Evolutionary conservation across 164 flowering plant species (phyloP).

Genomic region (Akebia trifoliata): DNA sequence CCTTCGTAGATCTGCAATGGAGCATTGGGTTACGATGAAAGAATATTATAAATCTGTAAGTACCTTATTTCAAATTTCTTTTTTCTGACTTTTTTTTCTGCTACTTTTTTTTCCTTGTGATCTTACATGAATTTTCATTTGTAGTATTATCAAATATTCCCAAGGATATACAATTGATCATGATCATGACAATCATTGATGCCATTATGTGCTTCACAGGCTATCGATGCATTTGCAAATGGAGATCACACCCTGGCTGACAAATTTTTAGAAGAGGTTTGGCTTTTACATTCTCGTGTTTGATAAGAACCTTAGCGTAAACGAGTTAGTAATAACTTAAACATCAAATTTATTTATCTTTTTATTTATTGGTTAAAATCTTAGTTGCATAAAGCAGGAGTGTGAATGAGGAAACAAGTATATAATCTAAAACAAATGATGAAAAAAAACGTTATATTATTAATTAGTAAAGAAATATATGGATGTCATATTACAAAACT

Average conservation of each 20-base stretch:
- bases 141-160: too few species aligned
- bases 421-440: too few species aligned
- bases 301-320: background rate
- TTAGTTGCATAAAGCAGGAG: too few species aligned
- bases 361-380: background rate
- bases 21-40: conserved; percentile 50
- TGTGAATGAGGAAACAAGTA: too few species aligned
- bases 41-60: conserved; percentile 66
- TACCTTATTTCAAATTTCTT: background rate
- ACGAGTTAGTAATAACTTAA: background rate
- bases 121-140: background rate
- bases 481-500: too few species aligned
- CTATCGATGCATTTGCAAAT: conserved; percentile 45
- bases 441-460: too few species aligned
- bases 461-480: too few species aligned
- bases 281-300: background rate
- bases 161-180: background rate
- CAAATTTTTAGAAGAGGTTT: conserved; percentile 50
- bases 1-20: conserved; percentile 49
- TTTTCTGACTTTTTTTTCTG: background rate
- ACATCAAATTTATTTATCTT: background rate
- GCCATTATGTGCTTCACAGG: conserved; percentile 30
- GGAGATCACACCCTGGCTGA: conserved; percentile 39
- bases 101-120: too few species aligned
- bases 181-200: background rate